These are phyloP conservation scores for Leptosphaerulina australis DNA, from an alignment of 2,329 filamentous ascomycete genomes.

Conservation along the genomic window DNA sequence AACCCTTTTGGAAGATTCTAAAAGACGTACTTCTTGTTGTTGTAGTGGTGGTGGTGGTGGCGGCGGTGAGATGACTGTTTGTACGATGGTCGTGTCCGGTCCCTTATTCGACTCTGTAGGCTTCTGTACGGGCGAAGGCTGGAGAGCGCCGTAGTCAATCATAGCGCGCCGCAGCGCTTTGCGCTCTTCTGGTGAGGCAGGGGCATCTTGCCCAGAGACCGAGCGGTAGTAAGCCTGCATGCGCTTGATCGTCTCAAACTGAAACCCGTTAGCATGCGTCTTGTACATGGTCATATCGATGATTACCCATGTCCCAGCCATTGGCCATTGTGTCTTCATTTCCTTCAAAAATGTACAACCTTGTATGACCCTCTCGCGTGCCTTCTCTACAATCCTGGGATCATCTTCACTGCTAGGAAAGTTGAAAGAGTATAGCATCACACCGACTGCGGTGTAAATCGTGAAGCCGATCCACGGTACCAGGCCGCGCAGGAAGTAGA, in stretches of 20 bases:
- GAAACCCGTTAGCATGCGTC: conserved; percentile 6
- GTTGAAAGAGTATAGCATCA: conserved; percentile 50
- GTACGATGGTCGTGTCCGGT: conserved; percentile 22
- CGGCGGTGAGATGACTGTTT: conserved; percentile 18
- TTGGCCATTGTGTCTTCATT: conserved; percentile 51
- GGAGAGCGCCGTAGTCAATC: conserved; percentile 51
- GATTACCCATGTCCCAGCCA: conserved; percentile 50
- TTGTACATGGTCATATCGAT: too few relatives aligned
- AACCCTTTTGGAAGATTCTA: background rate
- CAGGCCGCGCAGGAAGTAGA: conserved; percentile 48
- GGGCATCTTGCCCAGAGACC: conserved; percentile 41
- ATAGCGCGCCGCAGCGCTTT: conserved; percentile 46
- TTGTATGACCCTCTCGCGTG: conserved; percentile 43
- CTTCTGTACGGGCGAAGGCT: conserved; percentile 48
- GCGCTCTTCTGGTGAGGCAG: conserved; percentile 47
- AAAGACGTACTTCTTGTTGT: conserved; percentile 2
- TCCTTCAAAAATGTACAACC: conserved; percentile 49
- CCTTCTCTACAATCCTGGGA: conserved; percentile 40
- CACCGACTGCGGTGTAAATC: conserved; percentile 50
- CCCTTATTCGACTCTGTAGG: conserved; percentile 31
- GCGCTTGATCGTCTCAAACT: conserved; percentile 52
- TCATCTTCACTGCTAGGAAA: conserved; percentile 47
- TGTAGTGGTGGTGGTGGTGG: too few relatives aligned
- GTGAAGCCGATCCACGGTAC: conserved; percentile 53
- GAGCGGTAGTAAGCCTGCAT: conserved; percentile 52